Evolutionary conservation across 2,329 filamentous ascomycete species (phyloP), one percentile per base, ranked within the genome.

Genomic region (Mollisia scopiformis): DNA sequence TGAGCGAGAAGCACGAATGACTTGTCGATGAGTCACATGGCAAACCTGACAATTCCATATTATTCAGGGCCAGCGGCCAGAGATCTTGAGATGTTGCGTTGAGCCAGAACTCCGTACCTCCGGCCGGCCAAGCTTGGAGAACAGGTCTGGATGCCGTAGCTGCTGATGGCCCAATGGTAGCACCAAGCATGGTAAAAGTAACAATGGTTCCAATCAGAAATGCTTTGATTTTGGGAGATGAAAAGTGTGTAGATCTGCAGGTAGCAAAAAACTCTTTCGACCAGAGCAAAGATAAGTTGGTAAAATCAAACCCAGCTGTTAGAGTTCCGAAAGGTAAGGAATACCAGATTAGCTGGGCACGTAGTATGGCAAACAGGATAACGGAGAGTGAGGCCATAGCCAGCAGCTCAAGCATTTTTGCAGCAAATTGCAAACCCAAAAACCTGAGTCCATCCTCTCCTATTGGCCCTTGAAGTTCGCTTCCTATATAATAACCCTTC

Each of bases 231-330:
- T 21, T 11, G 6, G n/a, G 19, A 7, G 14, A 27, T 7, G 16
- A 19, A n/a, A 58, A 58, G 14, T 37, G 46, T 25, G 49, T 25
- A 28, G 23, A 23, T 11, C 5, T 16, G 23, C 37, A 57, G 28
- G 55, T 58, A 13, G 47, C 54, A 16, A 64, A 7, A 33, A 61
- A 62, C 28, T 64, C 58, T 47, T 61, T 64, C 3, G 58, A 59
- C 41, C 41, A 64, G 13, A 64, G 47, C 2, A 56, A 47, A n/a
- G 51, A 59, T 14, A 64, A 14, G 1, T 56, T 43, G 16, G 11
- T 50, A 30, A 64, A 61, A 30, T 57, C 31, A 33, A 64, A 49
- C 10, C 62, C 58, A 3, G 58, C 27, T 13, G 50, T 53, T 6
- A 64, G 31, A 19, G 55, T 30, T 8, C 58, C 56, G 51, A 64